Percentiles rank a stretch among this genome's conserved stretches.
These are phyloP conservation scores for Corylus avellana DNA, from an alignment of 306 rosid genomes.

Conservation along the genomic window DNA sequence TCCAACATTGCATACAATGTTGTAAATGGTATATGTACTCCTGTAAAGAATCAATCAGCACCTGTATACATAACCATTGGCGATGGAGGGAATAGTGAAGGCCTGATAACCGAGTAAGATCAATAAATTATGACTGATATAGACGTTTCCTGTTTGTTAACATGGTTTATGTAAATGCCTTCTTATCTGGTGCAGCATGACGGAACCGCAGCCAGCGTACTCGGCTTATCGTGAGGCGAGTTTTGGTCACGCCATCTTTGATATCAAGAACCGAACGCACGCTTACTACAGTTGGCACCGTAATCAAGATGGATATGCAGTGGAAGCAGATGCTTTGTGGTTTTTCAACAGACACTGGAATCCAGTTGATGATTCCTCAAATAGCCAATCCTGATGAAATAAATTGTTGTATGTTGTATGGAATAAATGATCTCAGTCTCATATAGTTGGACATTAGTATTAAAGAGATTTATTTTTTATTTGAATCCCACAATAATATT, in stretches of 20 bases:
- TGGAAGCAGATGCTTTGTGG: slow-evolving; percentile 53
- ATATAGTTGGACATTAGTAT: too few species aligned
- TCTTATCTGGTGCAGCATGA: slow-evolving; percentile 37
- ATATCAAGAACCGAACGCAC: slow-evolving; percentile 52
- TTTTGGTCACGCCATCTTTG: slow-evolving; percentile 48
- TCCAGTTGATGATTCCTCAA: slow-evolving; percentile 39
- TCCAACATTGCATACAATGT: slow-evolving; percentile 53
- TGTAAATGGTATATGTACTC: slow-evolving; percentile 44
- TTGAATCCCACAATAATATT: too few species aligned
- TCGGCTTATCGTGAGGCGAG: slow-evolving; percentile 61
- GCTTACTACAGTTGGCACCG: slow-evolving; percentile 54
- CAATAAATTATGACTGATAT: neutral
- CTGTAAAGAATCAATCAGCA: slow-evolving; percentile 46
- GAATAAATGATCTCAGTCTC: neutral
- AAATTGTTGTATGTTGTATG: neutral
- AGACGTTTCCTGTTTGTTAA: neutral
- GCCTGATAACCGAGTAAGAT: slow-evolving; percentile 47
- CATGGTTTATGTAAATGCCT: neutral
- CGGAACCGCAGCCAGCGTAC: slow-evolving; percentile 52
- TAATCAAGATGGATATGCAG: slow-evolving; percentile 51
- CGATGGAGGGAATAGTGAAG: slow-evolving; percentile 63
- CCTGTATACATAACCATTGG: slow-evolving; percentile 63
- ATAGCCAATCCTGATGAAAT: slow-evolving; percentile 7
- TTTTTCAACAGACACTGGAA: slow-evolving; percentile 41
- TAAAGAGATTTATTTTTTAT: too few species aligned